Conservation (phyloP, 2,329 filamentous ascomycete species). For the Lachnellula hyalina region DNA sequence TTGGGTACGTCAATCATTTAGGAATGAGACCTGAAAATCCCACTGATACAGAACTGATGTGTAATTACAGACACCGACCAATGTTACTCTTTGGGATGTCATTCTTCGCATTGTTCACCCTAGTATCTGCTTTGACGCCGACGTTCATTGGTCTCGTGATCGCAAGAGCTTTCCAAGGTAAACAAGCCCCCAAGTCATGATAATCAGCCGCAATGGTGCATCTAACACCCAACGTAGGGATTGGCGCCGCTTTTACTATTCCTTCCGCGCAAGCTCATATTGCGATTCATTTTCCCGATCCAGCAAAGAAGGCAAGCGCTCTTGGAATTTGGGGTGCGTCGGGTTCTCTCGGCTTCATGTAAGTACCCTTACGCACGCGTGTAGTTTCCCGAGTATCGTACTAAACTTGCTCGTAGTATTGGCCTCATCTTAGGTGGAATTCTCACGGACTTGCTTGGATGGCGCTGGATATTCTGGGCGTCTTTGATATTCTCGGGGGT, state of each 20-base stretch:
- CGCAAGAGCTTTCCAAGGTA: slow-evolving; percentile 4
- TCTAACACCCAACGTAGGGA: background rate
- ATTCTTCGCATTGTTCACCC: slow-evolving; percentile 4
- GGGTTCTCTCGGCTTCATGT: slow-evolving; percentile 5
- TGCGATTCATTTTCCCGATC: slow-evolving; percentile 1
- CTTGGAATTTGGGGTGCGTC: slow-evolving; percentile 1
- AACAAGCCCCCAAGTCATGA: background rate
- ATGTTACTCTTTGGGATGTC: slow-evolving; percentile 3
- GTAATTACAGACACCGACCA: background rate
- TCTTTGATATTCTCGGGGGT: slow-evolving; percentile 38
- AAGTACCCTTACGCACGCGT: background rate
- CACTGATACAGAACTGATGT: background rate
- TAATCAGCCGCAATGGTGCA: no score
- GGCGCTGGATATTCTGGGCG: slow-evolving; percentile 49
- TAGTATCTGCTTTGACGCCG: slow-evolving; percentile 2
- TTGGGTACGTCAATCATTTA: background rate
- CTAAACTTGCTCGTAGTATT: slow-evolving; percentile 30
- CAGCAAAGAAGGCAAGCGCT: background rate
- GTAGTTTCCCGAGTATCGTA: background rate
- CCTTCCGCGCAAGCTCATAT: slow-evolving; percentile 2
- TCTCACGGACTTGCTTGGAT: slow-evolving; percentile 39
- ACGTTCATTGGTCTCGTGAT: slow-evolving; percentile 3
- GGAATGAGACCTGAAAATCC: background rate
- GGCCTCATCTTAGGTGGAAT: slow-evolving; percentile 45
- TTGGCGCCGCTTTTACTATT: slow-evolving; percentile 4